Percentiles rank a stretch among this genome's conserved stretches.
Conservation (phyloP, 257 asterid species). For the Przewalskia tangutica region DNA sequence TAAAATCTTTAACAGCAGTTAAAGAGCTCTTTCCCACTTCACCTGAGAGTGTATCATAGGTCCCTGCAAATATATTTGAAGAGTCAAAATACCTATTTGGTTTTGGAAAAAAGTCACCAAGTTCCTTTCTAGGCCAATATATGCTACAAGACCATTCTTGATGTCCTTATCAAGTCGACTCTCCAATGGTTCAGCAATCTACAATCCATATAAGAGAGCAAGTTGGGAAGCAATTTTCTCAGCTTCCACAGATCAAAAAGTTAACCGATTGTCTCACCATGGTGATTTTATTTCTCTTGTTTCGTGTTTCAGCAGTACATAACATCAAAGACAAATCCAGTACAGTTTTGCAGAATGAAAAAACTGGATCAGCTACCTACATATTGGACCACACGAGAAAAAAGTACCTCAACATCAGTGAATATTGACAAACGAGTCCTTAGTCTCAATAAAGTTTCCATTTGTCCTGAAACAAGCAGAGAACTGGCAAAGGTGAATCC, state of each 20-base stretch:
- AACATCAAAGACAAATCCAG: slow-evolving; percentile 28
- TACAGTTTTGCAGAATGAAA: slow-evolving; percentile 86
- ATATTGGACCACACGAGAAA: not conserved
- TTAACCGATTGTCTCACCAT: slow-evolving; percentile 41
- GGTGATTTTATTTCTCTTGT: slow-evolving; percentile 85
- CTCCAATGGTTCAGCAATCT: not conserved
- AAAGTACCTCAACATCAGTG: not conserved
- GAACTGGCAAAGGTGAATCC: not conserved
- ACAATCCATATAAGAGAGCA: slow-evolving; percentile 55
- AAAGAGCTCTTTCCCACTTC: slow-evolving; percentile 84
- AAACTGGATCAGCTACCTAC: slow-evolving; percentile 94
- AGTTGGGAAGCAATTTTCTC: slow-evolving; percentile 28
- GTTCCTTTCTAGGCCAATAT: not conserved
- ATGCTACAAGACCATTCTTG: not conserved
- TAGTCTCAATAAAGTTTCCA: not conserved
- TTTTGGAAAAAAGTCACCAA: too few relatives aligned
- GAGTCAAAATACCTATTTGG: not conserved
- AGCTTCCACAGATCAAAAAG: too few relatives aligned
- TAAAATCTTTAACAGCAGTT: slow-evolving; percentile 72
- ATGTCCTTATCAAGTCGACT: too few relatives aligned
- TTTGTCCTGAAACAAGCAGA: not conserved
- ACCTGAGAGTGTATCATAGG: slow-evolving; percentile 95
- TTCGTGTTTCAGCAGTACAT: slow-evolving; percentile 91
- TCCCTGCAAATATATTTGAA: slow-evolving; percentile 36
- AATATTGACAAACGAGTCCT: not conserved